Evolutionary conservation across 2,329 filamentous ascomycete genomes (phyloP).

Genomic region (Tolypocladium paradoxum): DNA sequence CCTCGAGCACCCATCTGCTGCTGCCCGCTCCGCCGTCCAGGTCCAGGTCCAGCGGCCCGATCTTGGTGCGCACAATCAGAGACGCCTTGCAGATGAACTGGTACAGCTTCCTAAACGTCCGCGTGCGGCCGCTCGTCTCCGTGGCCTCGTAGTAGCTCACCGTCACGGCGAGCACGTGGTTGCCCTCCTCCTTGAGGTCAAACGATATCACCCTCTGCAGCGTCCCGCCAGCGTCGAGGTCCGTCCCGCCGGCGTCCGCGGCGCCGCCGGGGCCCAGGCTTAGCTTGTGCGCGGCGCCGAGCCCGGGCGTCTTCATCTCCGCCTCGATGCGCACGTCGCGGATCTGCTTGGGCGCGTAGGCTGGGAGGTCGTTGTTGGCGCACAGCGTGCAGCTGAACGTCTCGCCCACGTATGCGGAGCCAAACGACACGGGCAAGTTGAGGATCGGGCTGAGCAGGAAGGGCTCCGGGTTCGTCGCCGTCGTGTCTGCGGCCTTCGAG

Average conservation of each 20-base stretch:
- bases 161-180: conserved; percentile 85
- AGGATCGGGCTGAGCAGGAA: conserved; percentile 55
- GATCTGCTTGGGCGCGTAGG: conserved; percentile 36
- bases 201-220: conserved; percentile 76
- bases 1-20: conserved; percentile 67
- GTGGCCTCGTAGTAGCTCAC: conserved; percentile 87
- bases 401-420: conserved; percentile 90
- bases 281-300: conserved; percentile 48
- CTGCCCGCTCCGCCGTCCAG: conserved; percentile 14
- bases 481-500: conserved; percentile 17
- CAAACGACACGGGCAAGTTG: conserved; percentile 83
- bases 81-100: conserved; percentile 91
- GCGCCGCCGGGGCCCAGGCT: conserved; percentile 36
- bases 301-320: conserved; percentile 86
- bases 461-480: conserved; percentile 34
- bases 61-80: conserved; percentile 83
- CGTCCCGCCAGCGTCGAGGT: conserved; percentile 53
- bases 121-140: conserved; percentile 56
- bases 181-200: conserved; percentile 87
- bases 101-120: conserved; percentile 90
- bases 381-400: conserved; percentile 90
- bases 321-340: conserved; percentile 74
- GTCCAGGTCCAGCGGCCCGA: conserved; percentile 45
- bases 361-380: conserved; percentile 69
- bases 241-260: conserved; percentile 17